Conservation (phyloP, 2,329 filamentous ascomycete genomes). For the Ophiocordyceps polyrhachis-furcata region DNA sequence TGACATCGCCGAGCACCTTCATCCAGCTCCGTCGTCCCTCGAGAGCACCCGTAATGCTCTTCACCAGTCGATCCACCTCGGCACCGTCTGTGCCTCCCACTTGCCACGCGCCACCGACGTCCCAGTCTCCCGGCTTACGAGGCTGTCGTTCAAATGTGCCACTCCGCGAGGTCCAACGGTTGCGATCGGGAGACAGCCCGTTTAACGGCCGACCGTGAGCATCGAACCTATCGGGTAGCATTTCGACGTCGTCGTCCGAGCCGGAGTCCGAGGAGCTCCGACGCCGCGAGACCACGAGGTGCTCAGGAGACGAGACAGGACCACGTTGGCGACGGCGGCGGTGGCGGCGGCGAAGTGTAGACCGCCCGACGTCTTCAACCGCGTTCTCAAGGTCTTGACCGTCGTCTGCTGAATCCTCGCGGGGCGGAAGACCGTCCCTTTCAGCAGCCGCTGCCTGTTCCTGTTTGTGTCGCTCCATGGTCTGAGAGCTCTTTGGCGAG, state of each 20-base stretch:
- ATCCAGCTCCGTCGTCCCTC: constrained; percentile 14
- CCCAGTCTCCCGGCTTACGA: constrained; percentile 13
- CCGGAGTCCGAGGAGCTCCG: constrained; percentile 7
- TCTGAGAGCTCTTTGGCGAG: constrained; percentile 28
- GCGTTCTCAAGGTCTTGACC: constrained; percentile 3
- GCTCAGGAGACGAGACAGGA: constrained; percentile 17
- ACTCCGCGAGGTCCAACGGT: constrained; percentile 16
- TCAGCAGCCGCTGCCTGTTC: constrained; percentile 13
- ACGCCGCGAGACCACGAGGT: constrained; percentile 8
- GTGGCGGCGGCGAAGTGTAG: constrained; percentile 8
- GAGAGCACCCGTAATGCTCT: constrained; percentile 10
- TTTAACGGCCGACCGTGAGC: constrained; percentile 21
- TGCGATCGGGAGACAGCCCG: constrained; percentile 3
- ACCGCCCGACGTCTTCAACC: constrained; percentile 5
- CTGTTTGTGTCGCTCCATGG: constrained; percentile 21
- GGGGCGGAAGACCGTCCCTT: constrained; percentile 4
- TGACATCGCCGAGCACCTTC: constrained; percentile 11
- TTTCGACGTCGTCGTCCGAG: constrained; percentile 21
- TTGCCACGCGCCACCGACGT: constrained; percentile 24
- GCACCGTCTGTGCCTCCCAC: constrained; percentile 24
- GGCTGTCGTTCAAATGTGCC: constrained; percentile 24
- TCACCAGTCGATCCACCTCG: constrained; percentile 17
- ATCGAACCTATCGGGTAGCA: constrained; percentile 29
- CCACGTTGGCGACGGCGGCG: constrained; percentile 11
- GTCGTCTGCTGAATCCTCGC: constrained; percentile 4